phyloP scores from a whole-genome alignment of 1,284 basidiomycete genomes.

The Tilletia indica region DNA sequence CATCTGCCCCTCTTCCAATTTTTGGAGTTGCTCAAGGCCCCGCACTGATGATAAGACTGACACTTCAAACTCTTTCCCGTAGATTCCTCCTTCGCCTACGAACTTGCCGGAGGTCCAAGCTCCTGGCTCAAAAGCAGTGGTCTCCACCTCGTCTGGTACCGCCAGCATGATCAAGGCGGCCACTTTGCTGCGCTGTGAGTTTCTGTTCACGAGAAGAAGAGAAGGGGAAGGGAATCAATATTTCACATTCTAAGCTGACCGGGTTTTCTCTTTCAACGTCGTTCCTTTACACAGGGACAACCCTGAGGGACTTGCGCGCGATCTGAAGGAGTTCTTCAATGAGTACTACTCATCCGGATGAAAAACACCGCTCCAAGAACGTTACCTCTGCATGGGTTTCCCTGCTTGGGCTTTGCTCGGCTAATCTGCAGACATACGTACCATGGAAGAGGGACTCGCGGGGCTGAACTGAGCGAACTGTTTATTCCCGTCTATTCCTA shows the following conservation, averaged over 20 bases:
- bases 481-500: too few relatives aligned
- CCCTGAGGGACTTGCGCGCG: slow-evolving; percentile 11
- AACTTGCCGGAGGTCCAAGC: slow-evolving; percentile 30
- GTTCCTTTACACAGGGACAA: neutral
- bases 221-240: neutral
- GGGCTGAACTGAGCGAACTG: too few relatives aligned
- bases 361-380: too few relatives aligned
- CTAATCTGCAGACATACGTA: too few relatives aligned
- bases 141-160: slow-evolving; percentile 33
- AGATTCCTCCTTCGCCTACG: slow-evolving; percentile 34
- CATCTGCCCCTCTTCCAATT: neutral
- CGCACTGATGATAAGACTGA: neutral
- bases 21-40: neutral
- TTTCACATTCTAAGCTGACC: neutral
- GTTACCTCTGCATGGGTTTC: too few relatives aligned
- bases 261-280: neutral
- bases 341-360: neutral
- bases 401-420: too few relatives aligned
- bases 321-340: slow-evolving; percentile 22
- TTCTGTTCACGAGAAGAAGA: neutral
- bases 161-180: slow-evolving; percentile 39
- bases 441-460: too few relatives aligned
- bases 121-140: slow-evolving; percentile 30
- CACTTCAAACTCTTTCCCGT: neutral
- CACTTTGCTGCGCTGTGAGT: slow-evolving; percentile 48